Base-by-base conservation (phyloP, 148 eudicot species). In the Vaccinium corymbosum region DNA sequence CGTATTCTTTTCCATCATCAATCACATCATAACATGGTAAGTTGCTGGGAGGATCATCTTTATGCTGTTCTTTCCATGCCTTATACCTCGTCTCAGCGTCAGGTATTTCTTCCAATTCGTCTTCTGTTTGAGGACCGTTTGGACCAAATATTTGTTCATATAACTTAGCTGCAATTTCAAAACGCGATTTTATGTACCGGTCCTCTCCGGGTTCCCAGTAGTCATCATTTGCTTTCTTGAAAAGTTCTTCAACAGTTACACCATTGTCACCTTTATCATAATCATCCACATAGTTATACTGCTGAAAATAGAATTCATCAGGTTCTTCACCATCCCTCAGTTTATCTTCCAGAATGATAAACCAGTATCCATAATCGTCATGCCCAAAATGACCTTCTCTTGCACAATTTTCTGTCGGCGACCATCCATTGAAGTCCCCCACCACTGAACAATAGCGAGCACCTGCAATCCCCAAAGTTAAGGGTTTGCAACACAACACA, bases 181-280 rank as follows among this genome's bases (percentile, higher is more conserved):
- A 91, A 22, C 98, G 94, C 81, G 90, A 88, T 78, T 91, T 94
- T 51, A 93, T 19, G 79, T 82, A 92, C 14, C 93, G 90, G 81
- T 95, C 97, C 88, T 97, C 99, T 81, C 98, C 99, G 46, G 98
- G 98, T 89, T 97, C 99, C 99, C 99, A 97, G 64, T 97, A 97
- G 85, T 97, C 97, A 82, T 97, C 99, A 89, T 91, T 90, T 70
- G 97, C 94, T 91, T 85, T 93, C 89, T 97, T 85, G 77, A 94
- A 90, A n/a, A 91, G 66, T 84, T 97, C 98, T 16, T 91, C 92
- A 53, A 85, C 75, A 7, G 95, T 88, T 84, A 91, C 88, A 42
- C 95, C 99, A 80, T 88, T 90, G 79, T 97, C 99, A 84, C 99
- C 99, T 92, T 93, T 94, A 88, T 97, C 98, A 91, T 90, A 94